Conservation (phyloP, 2,329 filamentous ascomycete genomes). For the Penicillium brasilianum region DNA sequence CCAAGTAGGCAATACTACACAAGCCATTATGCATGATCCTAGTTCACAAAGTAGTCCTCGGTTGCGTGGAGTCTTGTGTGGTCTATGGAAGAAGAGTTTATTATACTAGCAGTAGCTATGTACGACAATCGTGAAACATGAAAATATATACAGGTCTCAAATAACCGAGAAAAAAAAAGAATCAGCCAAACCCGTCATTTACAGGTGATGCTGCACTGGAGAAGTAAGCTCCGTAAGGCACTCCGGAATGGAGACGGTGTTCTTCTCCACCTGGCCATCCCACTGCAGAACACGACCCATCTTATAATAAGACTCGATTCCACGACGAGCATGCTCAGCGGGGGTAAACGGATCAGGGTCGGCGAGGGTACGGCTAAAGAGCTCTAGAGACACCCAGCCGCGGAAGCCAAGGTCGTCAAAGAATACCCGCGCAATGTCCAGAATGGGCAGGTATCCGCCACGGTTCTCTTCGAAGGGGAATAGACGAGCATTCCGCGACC, state of each 20-base stretch:
- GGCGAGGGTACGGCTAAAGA: slow-evolving; percentile 33
- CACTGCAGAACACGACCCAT: slow-evolving; percentile 26
- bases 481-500: slow-evolving; percentile 74
- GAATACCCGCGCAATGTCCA: slow-evolving; percentile 56
- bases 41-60: neutral
- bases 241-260: neutral
- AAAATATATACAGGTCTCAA: slow-evolving; percentile 5
- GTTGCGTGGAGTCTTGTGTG: neutral
- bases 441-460: slow-evolving; percentile 70
- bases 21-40: neutral
- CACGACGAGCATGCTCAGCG: slow-evolving; percentile 32
- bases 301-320: slow-evolving; percentile 33
- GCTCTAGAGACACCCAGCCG: slow-evolving; percentile 33
- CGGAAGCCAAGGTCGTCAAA: slow-evolving; percentile 33
- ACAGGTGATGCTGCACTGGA: slow-evolving; percentile 31
- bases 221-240: slow-evolving; percentile 12
- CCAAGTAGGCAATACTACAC: neutral
- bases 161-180: neutral
- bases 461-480: slow-evolving; percentile 67
- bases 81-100: neutral
- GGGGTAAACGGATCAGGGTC: slow-evolving; percentile 31
- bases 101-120: neutral
- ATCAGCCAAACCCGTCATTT: neutral
- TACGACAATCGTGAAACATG: slow-evolving; percentile 1
- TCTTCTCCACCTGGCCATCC: slow-evolving; percentile 19